Evolutionary conservation across 2,329 filamentous ascomycete species (phyloP).

Genomic region (Fusarium protoensiforme): DNA sequence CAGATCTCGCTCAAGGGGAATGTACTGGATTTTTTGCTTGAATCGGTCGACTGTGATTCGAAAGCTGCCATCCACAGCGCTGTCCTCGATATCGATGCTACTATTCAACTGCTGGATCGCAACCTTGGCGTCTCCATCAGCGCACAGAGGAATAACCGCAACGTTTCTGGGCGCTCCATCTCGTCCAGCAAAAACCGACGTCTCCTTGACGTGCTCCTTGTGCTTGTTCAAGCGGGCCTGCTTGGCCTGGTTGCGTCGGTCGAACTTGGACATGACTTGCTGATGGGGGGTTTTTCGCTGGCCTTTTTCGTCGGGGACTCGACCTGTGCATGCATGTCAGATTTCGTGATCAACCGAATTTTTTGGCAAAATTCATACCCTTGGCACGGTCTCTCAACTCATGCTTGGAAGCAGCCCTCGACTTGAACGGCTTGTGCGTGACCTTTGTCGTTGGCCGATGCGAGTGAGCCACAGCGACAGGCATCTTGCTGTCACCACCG

Average conservation of each 20-base stretch:
- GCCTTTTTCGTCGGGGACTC: slow-evolving; percentile 78
- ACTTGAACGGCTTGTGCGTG: slow-evolving; percentile 91
- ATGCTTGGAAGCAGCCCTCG: slow-evolving; percentile 88
- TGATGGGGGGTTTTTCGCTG: slow-evolving; percentile 91
- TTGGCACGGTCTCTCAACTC: slow-evolving; percentile 86
- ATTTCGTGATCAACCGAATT: background rate
- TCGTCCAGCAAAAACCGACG: slow-evolving; percentile 84
- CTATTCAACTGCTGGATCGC: slow-evolving; percentile 78
- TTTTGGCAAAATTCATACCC: slow-evolving; percentile 62
- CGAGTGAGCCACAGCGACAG: slow-evolving; percentile 78
- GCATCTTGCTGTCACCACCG: slow-evolving; percentile 79
- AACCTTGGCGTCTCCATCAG: slow-evolving; percentile 73
- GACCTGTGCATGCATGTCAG: slow-evolving; percentile 64
- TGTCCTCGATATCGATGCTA: slow-evolving; percentile 81
- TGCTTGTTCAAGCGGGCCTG: slow-evolving; percentile 88
- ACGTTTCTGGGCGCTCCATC: slow-evolving; percentile 90
- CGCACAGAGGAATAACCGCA: slow-evolving; percentile 85
- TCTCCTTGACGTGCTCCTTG: slow-evolving; percentile 82
- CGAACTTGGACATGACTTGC: slow-evolving; percentile 96
- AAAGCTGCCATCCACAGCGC: slow-evolving; percentile 68
- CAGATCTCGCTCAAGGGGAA: slow-evolving; percentile 79
- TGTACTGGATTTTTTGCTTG: slow-evolving; percentile 92
- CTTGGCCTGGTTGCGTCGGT: slow-evolving; percentile 93
- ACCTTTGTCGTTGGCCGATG: slow-evolving; percentile 94
- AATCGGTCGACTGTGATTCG: slow-evolving; percentile 86